Percentiles rank a stretch among this genome's conserved stretches.
Evolutionary conservation across 345 rosid species (phyloP).

Genomic region (Boechera stricta): DNA sequence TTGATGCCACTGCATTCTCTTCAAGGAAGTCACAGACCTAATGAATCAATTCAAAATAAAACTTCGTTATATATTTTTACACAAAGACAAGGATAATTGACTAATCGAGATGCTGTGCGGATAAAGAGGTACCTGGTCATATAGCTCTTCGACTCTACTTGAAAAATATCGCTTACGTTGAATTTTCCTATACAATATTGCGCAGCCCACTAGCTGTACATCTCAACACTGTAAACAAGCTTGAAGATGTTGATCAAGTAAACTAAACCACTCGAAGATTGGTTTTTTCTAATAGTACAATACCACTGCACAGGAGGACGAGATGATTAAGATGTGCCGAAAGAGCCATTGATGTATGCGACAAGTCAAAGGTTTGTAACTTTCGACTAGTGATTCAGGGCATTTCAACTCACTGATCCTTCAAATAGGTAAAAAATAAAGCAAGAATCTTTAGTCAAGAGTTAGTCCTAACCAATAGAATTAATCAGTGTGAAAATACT

Average conservation of each 20-base stretch:
- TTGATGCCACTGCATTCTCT: slow-evolving; percentile 76
- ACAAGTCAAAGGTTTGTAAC: slow-evolving; percentile 71
- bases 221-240: slow-evolving; percentile 62
- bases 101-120: neutral
- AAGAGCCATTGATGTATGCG: slow-evolving; percentile 64
- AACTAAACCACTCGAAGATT: slow-evolving; percentile 48
- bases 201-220: slow-evolving; percentile 67
- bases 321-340: slow-evolving; percentile 49
- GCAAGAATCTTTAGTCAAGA: neutral
- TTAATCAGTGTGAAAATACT: slow-evolving; percentile 21
- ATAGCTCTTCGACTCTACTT: slow-evolving; percentile 70
- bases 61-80: neutral
- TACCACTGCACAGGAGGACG: slow-evolving; percentile 65
- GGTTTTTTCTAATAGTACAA: slow-evolving; percentile 36
- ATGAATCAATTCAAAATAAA: slow-evolving; percentile 13
- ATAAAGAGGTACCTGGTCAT: slow-evolving; percentile 60
- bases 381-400: slow-evolving; percentile 63
- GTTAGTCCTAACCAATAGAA: neutral
- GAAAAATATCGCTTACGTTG: slow-evolving; percentile 52
- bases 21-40: slow-evolving; percentile 90
- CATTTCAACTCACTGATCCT: slow-evolving; percentile 81
- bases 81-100: slow-evolving; percentile 8
- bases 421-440: slow-evolving; percentile 9
- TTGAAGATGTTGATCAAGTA: slow-evolving; percentile 51
- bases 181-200: slow-evolving; percentile 54